Conservation (phyloP, 108 stramenopile genomes). For the Schizochytrium sp. region DNA sequence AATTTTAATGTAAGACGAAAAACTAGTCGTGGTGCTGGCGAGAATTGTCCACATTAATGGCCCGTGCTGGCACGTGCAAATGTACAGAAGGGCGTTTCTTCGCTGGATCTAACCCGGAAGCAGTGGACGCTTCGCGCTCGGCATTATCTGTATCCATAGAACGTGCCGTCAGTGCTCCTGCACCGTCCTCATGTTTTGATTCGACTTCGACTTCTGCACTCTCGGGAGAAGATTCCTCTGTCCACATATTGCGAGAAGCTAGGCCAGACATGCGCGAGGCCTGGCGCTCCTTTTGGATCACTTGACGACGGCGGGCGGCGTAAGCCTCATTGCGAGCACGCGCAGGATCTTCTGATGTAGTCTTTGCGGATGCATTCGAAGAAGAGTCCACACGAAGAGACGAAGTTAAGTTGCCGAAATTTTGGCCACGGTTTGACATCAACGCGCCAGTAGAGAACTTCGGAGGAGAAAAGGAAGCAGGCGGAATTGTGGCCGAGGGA, state of each 20-base stretch:
- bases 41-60: background rate
- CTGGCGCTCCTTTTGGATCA: slow-evolving; percentile 18
- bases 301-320: slow-evolving; percentile 10
- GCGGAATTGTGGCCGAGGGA: background rate
- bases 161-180: background rate
- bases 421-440: too few relatives aligned
- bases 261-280: background rate
- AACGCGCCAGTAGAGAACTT: too few relatives aligned
- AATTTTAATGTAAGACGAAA: too few relatives aligned
- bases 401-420: too few relatives aligned
- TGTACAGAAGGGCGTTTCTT: background rate
- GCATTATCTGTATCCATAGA: background rate
- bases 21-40: too few relatives aligned
- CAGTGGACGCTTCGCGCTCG: background rate
- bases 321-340: slow-evolving; percentile 36
- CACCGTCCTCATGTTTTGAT: background rate
- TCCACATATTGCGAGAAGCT: slow-evolving; percentile 22
- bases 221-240: background rate
- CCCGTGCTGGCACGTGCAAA: background rate
- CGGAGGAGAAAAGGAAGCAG: too few relatives aligned
- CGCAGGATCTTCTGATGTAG: background rate
- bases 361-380: too few relatives aligned
- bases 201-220: background rate
- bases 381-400: too few relatives aligned
- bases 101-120: background rate